Evolutionary conservation across 192 early-diverging fungal species (phyloP).

Genomic region (Podila epigama): DNA sequence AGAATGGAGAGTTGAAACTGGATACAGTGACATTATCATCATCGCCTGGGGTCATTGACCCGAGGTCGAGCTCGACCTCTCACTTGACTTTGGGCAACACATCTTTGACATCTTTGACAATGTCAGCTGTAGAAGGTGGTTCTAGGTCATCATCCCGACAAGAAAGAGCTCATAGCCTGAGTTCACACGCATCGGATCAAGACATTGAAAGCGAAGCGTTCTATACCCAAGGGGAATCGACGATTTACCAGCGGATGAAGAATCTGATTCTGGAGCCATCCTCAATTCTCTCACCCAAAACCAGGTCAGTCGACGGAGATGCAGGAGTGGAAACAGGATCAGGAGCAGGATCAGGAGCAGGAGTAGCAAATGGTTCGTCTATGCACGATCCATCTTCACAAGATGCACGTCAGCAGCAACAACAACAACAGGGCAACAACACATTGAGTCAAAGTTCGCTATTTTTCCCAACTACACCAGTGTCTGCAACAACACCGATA

Average conservation of each 20-base stretch:
- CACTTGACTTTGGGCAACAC: no score
- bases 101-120: no score
- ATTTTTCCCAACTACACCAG: constrained; percentile 8
- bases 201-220: constrained; percentile 49
- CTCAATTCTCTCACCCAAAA: background rate
- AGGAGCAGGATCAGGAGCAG: no score
- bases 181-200: constrained; percentile 42
- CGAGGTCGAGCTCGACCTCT: no score
- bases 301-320: constrained; percentile 6
- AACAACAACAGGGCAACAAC: constrained; percentile 1
- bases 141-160: no score
- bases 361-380: no score
- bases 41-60: background rate
- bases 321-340: no score
- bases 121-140: no score
- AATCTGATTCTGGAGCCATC: constrained; percentile 20
- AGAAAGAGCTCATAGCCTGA: constrained; percentile 10
- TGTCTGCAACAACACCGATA: background rate
- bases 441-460: background rate
- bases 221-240: constrained; percentile 49
- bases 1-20: constrained; percentile 5
- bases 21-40: constrained; percentile 4
- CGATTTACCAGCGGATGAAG: constrained; percentile 41
- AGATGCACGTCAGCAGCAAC: background rate
- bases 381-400: background rate